Percentiles rank a stretch among this genome's conserved stretches.
phyloP scores from a whole-genome alignment of 148 eudicot species.

The Camellia sinensis region DNA sequence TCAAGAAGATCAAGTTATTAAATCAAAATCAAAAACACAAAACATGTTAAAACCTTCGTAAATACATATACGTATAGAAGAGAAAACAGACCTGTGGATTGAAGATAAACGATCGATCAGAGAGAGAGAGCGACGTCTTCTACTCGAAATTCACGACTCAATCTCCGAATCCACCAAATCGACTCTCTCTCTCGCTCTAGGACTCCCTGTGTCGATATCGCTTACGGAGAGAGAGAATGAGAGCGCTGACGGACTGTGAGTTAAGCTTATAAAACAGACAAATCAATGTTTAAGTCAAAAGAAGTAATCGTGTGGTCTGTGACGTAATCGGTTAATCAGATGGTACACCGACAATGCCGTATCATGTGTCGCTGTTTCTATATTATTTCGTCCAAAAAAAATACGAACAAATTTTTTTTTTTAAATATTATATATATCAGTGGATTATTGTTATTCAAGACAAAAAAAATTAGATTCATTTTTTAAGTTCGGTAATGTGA shows the following conservation, averaged over 20 bases:
- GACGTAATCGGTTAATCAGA: too few species aligned
- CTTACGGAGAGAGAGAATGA: not conserved
- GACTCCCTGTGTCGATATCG: not conserved
- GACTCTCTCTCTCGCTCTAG: constrained; percentile 8
- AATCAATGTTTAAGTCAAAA: not conserved
- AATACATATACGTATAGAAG: not conserved
- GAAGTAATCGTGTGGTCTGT: not conserved
- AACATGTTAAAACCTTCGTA: not conserved
- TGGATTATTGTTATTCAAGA: too few species aligned
- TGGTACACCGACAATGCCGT: too few species aligned
- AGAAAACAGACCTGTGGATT: not conserved
- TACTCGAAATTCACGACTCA: too few species aligned
- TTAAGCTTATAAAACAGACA: not conserved
- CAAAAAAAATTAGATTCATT: too few species aligned
- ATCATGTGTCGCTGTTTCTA: too few species aligned
- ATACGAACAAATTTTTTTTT: too few species aligned
- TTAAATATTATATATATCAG: too few species aligned
- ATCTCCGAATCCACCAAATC: too few species aligned
- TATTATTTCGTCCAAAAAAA: too few species aligned
- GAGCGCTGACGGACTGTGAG: not conserved
- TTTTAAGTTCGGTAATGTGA: too few species aligned
- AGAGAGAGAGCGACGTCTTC: not conserved
- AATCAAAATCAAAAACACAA: not conserved
- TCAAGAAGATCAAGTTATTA: not conserved
- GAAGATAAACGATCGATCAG: not conserved